These are phyloP conservation scores for Termitomyces sp. DNA, from an alignment of 768 basidiomycete species.

Conservation along the genomic window DNA sequence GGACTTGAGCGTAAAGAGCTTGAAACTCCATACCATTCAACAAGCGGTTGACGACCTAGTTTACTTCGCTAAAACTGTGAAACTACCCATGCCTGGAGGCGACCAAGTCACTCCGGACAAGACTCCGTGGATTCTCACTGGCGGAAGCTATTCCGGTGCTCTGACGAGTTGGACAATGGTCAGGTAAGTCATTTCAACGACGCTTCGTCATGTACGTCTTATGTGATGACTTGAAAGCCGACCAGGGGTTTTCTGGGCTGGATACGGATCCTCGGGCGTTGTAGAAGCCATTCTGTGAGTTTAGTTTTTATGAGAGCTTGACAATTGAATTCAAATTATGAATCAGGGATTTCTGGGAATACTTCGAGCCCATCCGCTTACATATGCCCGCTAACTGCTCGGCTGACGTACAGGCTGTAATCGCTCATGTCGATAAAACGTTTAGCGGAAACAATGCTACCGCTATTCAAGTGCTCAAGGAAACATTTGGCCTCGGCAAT, in stretches of 20 bases:
- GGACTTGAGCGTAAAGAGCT: constrained; percentile 52
- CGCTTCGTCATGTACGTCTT: not conserved
- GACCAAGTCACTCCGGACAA: constrained; percentile 52
- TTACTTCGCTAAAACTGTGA: constrained; percentile 62
- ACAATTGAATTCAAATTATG: not conserved
- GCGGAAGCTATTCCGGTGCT: constrained; percentile 46
- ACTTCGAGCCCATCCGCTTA: constrained; percentile 66
- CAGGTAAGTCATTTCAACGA: constrained; percentile 35
- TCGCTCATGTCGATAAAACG: constrained; percentile 55
- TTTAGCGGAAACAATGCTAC: constrained; percentile 37
- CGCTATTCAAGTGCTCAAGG: constrained; percentile 51
- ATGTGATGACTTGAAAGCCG: constrained; percentile 31
- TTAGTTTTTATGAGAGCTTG: not conserved
- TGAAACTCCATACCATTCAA: constrained; percentile 59
- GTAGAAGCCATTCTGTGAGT: constrained; percentile 54
- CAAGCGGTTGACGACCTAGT: constrained; percentile 72
- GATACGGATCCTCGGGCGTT: constrained; percentile 64
- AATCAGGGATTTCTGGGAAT: constrained; percentile 53
- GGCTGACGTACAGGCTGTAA: constrained; percentile 60
- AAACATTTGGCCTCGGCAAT: constrained; percentile 50
- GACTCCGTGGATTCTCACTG: constrained; percentile 45
- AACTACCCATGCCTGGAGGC: constrained; percentile 64
- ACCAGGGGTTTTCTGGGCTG: constrained; percentile 57
- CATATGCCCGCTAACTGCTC: constrained; percentile 73
- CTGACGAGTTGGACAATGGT: constrained; percentile 65